Percentiles rank a stretch among this genome's conserved stretches.
These are phyloP conservation scores for Trifolium dubium DNA, from an alignment of 306 rosid species.

Conservation along the genomic window DNA sequence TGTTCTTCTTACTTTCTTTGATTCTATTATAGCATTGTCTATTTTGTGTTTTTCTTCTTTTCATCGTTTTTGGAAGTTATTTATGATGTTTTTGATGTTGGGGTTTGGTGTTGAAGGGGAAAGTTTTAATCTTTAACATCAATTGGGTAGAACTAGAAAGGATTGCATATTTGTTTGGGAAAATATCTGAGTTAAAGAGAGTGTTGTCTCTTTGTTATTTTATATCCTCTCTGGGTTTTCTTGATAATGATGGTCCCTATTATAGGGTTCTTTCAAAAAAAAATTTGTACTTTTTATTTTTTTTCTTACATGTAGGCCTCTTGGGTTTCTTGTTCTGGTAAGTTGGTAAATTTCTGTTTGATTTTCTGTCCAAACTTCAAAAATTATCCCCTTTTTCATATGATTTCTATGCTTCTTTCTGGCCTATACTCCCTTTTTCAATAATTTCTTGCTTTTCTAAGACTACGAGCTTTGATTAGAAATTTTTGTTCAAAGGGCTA, in stretches of 20 bases:
- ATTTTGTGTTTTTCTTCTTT: slow-evolving; percentile 9
- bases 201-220: slow-evolving; percentile 14
- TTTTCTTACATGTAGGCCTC: slow-evolving; percentile 43
- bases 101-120: slow-evolving; percentile 29
- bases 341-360: slow-evolving; percentile 40
- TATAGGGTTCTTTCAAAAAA: slow-evolving; percentile 40
- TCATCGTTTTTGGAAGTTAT: not conserved
- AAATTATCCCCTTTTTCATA: slow-evolving; percentile 27
- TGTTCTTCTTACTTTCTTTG: slow-evolving; percentile 2
- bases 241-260: slow-evolving; percentile 39
- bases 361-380: slow-evolving; percentile 42
- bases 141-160: not conserved
- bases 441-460: slow-evolving; percentile 8
- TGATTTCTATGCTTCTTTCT: slow-evolving; percentile 33
- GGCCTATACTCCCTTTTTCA: slow-evolving; percentile 10
- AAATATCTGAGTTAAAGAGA: slow-evolving; percentile 26
- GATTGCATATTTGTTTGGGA: slow-evolving; percentile 28
- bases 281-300: slow-evolving; percentile 36
- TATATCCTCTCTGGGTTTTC: slow-evolving; percentile 22
- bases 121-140: slow-evolving; percentile 45
- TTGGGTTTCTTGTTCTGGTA: slow-evolving; percentile 56
- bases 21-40: not conserved
- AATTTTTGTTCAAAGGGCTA: not conserved
- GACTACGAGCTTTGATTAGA: not conserved
- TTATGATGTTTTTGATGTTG: slow-evolving; percentile 21